Evolutionary conservation across 177 flowering plant genomes (phyloP).

Genomic region (Vitis hybrid): DNA sequence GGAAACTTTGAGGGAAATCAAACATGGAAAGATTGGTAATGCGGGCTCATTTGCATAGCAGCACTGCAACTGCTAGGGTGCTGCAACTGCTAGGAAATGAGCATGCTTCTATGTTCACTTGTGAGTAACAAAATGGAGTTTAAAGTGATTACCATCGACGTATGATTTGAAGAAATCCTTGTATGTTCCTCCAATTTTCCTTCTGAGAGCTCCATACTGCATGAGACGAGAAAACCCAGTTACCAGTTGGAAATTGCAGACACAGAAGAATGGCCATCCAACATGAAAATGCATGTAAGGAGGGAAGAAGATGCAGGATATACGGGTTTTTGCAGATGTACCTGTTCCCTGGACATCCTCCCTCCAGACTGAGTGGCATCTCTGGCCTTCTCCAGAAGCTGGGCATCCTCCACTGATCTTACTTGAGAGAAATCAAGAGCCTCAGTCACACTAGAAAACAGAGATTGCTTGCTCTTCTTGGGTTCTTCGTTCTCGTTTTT

Average conservation of each 20-base stretch:
- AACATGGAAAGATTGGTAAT: neutral
- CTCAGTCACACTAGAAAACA: slow-evolving; percentile 68
- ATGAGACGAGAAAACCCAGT: slow-evolving; percentile 1
- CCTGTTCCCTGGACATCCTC: slow-evolving; percentile 79
- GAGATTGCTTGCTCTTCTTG: slow-evolving; percentile 53
- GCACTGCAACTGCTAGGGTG: neutral
- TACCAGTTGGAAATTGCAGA: too few species aligned
- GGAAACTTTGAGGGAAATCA: neutral
- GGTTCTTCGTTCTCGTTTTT: slow-evolving; percentile 26
- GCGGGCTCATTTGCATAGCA: neutral
- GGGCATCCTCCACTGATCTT: slow-evolving; percentile 79
- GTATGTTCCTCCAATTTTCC: slow-evolving; percentile 97
- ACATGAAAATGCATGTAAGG: neutral
- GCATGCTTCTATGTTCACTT: too few species aligned
- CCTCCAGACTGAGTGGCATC: slow-evolving; percentile 69
- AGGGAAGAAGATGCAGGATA: neutral
- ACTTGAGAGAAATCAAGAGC: slow-evolving; percentile 89
- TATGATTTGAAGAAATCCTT: slow-evolving; percentile 96
- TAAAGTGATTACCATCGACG: slow-evolving; percentile 55
- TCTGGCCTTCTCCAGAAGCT: slow-evolving; percentile 76
- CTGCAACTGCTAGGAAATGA: neutral
- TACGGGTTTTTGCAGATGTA: slow-evolving; percentile 6
- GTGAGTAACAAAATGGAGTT: neutral
- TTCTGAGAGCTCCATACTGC: slow-evolving; percentile 93
- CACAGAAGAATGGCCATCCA: neutral